These are phyloP conservation scores for Pseudogymnoascus sp. DNA, from an alignment of 2,329 filamentous ascomycete genomes.

Conservation along the genomic window DNA sequence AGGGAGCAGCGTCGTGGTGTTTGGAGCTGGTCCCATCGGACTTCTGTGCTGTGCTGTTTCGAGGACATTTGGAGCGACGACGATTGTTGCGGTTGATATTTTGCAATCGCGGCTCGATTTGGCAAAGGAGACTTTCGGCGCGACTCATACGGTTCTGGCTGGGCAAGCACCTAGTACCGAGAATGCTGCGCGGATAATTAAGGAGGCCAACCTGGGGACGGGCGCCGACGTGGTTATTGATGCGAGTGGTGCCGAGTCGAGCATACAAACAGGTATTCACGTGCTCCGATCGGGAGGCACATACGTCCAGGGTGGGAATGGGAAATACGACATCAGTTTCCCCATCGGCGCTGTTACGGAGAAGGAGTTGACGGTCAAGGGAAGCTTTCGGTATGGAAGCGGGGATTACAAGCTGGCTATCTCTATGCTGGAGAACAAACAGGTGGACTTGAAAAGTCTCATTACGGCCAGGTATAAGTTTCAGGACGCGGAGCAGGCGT, in stretches of 20 bases:
- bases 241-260: conserved; percentile 44
- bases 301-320: conserved; percentile 46
- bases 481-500: conserved; percentile 73
- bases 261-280: conserved; percentile 44
- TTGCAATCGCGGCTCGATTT: conserved; percentile 49
- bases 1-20: conserved; percentile 44
- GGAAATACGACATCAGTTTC: conserved; percentile 42
- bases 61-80: conserved; percentile 45
- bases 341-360: conserved; percentile 43
- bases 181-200: conserved; percentile 53
- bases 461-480: conserved; percentile 73
- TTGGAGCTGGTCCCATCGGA: conserved; percentile 51
- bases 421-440: conserved; percentile 62
- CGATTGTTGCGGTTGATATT: conserved; percentile 49
- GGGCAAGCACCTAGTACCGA: conserved; percentile 64
- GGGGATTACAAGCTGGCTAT: conserved; percentile 77
- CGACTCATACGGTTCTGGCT: conserved; percentile 56
- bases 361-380: conserved; percentile 45
- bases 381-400: conserved; percentile 47
- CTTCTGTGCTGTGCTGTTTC: conserved; percentile 51
- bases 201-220: conserved; percentile 12
- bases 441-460: conserved; percentile 73
- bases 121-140: conserved; percentile 46
- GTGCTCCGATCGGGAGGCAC: conserved; percentile 41
- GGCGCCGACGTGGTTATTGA: conserved; percentile 45